These are phyloP conservation scores for Volvox carteri DNA, from an alignment of 163 green algal genomes.

Conservation along the genomic window DNA sequence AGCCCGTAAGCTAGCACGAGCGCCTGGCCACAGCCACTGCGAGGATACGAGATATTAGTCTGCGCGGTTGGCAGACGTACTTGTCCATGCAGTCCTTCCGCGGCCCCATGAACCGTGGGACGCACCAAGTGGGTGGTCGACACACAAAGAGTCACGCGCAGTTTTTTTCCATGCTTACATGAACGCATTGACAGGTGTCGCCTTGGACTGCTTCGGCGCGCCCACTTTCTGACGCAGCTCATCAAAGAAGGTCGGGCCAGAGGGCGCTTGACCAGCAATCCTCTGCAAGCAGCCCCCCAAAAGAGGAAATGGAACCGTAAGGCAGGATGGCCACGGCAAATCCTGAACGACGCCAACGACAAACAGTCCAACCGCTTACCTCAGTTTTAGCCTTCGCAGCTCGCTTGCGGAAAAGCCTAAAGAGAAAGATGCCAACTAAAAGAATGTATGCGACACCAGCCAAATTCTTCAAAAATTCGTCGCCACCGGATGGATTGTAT, in stretches of 20 bases:
- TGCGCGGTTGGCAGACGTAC: too few relatives aligned
- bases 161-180: slow-evolving; percentile 74
- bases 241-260: neutral
- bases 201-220: slow-evolving; percentile 30
- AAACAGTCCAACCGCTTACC: slow-evolving; percentile 46
- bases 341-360: neutral
- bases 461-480: slow-evolving; percentile 80
- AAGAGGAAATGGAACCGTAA: neutral
- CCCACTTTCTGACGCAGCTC: slow-evolving; percentile 39
- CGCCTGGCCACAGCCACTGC: slow-evolving; percentile 82
- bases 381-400: slow-evolving; percentile 72
- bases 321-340: neutral
- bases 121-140: neutral
- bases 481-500: slow-evolving; percentile 74
- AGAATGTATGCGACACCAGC: slow-evolving; percentile 79
- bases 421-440: slow-evolving; percentile 79
- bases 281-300: neutral
- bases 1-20: slow-evolving; percentile 77
- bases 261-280: neutral
- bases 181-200: slow-evolving; percentile 66
- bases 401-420: slow-evolving; percentile 76
- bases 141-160: too few relatives aligned
- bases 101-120: neutral
- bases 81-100: neutral
- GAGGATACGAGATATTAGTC: neutral